These are phyloP conservation scores for Debaryomycetaceae sp. DNA, from an alignment of 1,139 yeast genomes.

Conservation along the genomic window DNA sequence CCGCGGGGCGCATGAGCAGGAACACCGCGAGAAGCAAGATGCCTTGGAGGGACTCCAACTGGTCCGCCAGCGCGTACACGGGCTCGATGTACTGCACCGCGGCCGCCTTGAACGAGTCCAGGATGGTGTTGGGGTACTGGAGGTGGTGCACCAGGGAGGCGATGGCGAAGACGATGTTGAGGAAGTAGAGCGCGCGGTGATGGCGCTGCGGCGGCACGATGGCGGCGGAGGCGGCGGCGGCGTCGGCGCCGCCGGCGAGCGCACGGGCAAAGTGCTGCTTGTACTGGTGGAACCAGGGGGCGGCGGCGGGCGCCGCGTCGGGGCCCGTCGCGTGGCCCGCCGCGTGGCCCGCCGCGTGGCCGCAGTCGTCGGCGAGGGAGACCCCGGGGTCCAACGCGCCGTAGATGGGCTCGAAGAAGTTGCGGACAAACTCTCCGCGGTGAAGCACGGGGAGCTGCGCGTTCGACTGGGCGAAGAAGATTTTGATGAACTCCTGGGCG, in stretches of 20 bases:
- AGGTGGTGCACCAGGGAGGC: conserved; percentile 74
- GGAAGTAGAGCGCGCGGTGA: conserved; percentile 49
- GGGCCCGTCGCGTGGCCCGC: background rate
- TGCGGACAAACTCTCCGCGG: conserved; percentile 65
- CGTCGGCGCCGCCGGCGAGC: conserved; percentile 14
- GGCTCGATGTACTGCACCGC: conserved; percentile 61
- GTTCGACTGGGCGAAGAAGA: conserved; percentile 75
- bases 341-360: background rate
- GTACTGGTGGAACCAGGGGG: conserved; percentile 45
- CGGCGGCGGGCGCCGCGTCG: no score
- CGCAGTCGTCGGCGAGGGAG: conserved; percentile 53
- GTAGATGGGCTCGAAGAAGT: conserved; percentile 72
- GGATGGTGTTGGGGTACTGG: conserved; percentile 60
- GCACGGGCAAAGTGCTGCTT: conserved; percentile 25
- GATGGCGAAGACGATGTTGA: conserved; percentile 74
- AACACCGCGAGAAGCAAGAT: conserved; percentile 63
- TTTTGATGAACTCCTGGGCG: conserved; percentile 63
- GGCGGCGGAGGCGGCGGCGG: conserved; percentile 25
- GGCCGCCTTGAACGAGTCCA: conserved; percentile 69
- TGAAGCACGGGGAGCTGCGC: conserved; percentile 80
- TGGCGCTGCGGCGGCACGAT: conserved; percentile 44
- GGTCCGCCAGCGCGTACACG: conserved; percentile 54
- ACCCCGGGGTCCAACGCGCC: conserved; percentile 57
- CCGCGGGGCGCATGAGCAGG: conserved; percentile 70
- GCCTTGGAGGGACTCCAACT: conserved; percentile 71